phyloP scores from a whole-genome alignment of 1,284 basidiomycete species.

The Rhodotorula mucilaginosa region DNA sequence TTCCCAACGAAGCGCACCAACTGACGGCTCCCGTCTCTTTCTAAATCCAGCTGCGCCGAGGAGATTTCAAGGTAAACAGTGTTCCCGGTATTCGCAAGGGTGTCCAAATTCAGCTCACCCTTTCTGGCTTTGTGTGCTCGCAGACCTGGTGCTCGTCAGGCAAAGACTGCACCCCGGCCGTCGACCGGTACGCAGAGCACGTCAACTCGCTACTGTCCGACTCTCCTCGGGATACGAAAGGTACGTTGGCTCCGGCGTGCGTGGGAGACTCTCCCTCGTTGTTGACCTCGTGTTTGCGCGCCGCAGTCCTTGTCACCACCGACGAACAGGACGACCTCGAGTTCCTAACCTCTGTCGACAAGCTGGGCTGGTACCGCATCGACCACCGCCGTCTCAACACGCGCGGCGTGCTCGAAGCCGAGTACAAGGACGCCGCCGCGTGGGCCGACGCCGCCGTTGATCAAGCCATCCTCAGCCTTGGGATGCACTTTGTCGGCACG shows the following conservation, averaged over 20 bases:
- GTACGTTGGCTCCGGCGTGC: conserved; percentile 48
- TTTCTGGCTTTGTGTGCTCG: neutral
- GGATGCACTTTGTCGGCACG: conserved; percentile 66
- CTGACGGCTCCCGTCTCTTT: neutral
- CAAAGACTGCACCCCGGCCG: conserved; percentile 62
- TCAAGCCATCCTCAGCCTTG: conserved; percentile 64
- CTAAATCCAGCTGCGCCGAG: neutral
- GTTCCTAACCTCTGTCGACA: conserved; percentile 65
- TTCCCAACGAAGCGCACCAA: neutral
- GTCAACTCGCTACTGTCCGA: conserved; percentile 64
- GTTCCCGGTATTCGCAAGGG: neutral
- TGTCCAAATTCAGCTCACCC: neutral
- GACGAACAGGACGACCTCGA: conserved; percentile 60
- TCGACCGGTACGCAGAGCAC: conserved; percentile 59
- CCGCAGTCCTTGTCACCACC: conserved; percentile 63
- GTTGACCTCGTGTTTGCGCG: too few relatives aligned
- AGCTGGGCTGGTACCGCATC: conserved; percentile 61
- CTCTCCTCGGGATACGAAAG: conserved; percentile 51
- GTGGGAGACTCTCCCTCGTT: too few relatives aligned
- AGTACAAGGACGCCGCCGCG: conserved; percentile 21
- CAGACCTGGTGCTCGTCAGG: conserved; percentile 33
- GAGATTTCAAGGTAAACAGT: neutral
- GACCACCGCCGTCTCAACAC: conserved; percentile 56
- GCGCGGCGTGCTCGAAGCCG: conserved; percentile 50
- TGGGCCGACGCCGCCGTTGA: conserved; percentile 54